Base-by-base conservation (phyloP, 192 early-diverging fungal genomes). In the Rhizophlyctis rosea region DNA sequence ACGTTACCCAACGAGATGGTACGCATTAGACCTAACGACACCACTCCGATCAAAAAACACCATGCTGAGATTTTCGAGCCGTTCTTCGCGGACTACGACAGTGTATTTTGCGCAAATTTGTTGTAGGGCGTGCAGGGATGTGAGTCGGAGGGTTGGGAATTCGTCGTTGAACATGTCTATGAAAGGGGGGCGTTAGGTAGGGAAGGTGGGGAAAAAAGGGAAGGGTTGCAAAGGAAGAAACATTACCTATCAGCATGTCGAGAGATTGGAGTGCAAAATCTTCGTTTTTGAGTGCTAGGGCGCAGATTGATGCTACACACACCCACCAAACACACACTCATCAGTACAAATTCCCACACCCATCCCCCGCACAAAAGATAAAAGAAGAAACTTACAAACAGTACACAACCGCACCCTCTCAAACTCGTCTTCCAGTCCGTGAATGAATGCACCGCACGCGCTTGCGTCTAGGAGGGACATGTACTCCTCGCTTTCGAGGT, bases 91-190 rank as follows among this genome's bases (percentile, higher is more conserved):
- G 31, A 94, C 73, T 18, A 67, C 55, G 5, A 94, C 77, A 0
- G 63, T 67, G 7, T 78, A 59, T 1, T 73, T 72, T 2, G 68
- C 65, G 0, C 87, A 91, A 50, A 98, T 87, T 47, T 84, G 79
- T 23, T 74, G 76, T 14, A 98, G 79, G 51, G 83, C 89, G 21
- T 77, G 78, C 32, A 96, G 85, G 0, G 93, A 84, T 39, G 92
- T 87, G 4, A 93, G 64, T 0, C 96, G 87, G 2, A 98, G 89
- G 36, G 77, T 76, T 62, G 90, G 84, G 65, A 91, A 90, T 68
- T 95, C 93, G 74, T 98, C 96, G 74, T 96, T 95, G 62, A 98
- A 93, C 91, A 98, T 98, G 57, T 96, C 95, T 67, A 21, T 21
- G 18, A 23, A n/a, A n/a, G n/a, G n/a, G n/a, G n/a, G n/a, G n/a